phyloP scores from a whole-genome alignment of 768 basidiomycete genomes.

The Hygrocybe punicea region DNA sequence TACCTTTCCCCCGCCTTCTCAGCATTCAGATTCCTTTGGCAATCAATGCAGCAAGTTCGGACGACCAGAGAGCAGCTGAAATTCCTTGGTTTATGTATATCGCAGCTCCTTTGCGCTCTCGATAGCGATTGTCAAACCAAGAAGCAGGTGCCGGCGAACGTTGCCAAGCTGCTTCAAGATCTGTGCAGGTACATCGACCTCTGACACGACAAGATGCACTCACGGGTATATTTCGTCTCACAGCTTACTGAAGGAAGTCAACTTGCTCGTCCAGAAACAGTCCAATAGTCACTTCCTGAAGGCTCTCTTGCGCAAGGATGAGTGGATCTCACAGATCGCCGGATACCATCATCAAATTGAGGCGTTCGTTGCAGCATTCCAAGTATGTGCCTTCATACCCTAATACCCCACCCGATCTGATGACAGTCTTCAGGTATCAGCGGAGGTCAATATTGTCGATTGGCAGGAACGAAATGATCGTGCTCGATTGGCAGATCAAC shows the following conservation, averaged over 20 bases:
- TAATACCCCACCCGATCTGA: neutral
- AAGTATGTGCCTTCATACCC: neutral
- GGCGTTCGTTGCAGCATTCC: neutral
- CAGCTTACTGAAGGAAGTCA: neutral
- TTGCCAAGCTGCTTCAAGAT: neutral
- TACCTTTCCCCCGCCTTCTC: neutral
- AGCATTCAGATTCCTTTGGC: neutral
- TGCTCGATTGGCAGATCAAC: slow-evolving; percentile 1
- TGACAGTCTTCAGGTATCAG: neutral
- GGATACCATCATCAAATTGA: neutral
- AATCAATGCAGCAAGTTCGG: neutral
- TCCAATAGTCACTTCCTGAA: neutral
- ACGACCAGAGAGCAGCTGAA: neutral
- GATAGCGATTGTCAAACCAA: neutral
- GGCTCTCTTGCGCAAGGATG: neutral
- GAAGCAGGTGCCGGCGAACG: no score
- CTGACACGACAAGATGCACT: no score
- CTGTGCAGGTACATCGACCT: neutral
- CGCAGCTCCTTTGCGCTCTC: neutral
- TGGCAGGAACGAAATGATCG: neutral
- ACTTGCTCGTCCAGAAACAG: neutral
- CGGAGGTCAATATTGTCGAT: neutral
- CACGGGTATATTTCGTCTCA: no score
- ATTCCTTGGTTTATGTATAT: neutral
- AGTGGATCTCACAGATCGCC: neutral